These are phyloP conservation scores for Fusarium sp. DNA, from an alignment of 2,329 filamentous ascomycete species.

Conservation along the genomic window DNA sequence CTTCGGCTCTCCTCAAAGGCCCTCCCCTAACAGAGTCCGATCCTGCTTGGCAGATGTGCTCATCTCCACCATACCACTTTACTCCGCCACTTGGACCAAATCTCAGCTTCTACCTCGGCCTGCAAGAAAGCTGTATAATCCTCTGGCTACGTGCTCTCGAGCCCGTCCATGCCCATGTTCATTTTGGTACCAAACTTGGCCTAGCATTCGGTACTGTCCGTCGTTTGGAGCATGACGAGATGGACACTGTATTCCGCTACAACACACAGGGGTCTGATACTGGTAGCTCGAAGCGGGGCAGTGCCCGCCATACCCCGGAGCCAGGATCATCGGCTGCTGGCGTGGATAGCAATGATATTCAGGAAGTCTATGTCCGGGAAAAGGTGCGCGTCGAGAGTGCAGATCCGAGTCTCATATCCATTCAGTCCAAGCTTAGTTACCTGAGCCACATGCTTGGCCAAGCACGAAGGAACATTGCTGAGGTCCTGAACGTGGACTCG, in stretches of 20 bases:
- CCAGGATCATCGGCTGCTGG: slow-evolving; percentile 35
- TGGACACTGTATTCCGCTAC: slow-evolving; percentile 79
- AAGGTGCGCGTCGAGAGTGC: slow-evolving; percentile 91
- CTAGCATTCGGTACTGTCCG: slow-evolving; percentile 74
- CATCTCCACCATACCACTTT: slow-evolving; percentile 60
- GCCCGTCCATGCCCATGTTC: slow-evolving; percentile 70
- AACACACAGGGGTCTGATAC: slow-evolving; percentile 50
- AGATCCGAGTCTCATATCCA: slow-evolving; percentile 85
- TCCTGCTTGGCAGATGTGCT: slow-evolving; percentile 59
- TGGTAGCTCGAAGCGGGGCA: slow-evolving; percentile 44
- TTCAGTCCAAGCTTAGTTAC: slow-evolving; percentile 85
- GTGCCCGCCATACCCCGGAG: slow-evolving; percentile 43
- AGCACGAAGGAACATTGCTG: slow-evolving; percentile 77
- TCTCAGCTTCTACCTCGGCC: slow-evolving; percentile 79
- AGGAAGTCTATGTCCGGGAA: slow-evolving; percentile 85
- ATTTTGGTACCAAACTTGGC: slow-evolving; percentile 74
- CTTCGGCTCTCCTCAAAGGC: slow-evolving; percentile 67
- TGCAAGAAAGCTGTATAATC: slow-evolving; percentile 77
- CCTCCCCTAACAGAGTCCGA: slow-evolving; percentile 55
- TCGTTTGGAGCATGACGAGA: slow-evolving; percentile 81
- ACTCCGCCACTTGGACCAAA: slow-evolving; percentile 62
- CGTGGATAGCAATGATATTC: slow-evolving; percentile 43
- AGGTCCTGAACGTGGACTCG: slow-evolving; percentile 76
- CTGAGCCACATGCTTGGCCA: slow-evolving; percentile 78
- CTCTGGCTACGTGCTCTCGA: slow-evolving; percentile 78